A percentile compares a stretch with the other conserved stretches of the same genome.
Conservation (phyloP, 2,329 filamentous ascomycete genomes). For the Lecanicillium sp. region DNA sequence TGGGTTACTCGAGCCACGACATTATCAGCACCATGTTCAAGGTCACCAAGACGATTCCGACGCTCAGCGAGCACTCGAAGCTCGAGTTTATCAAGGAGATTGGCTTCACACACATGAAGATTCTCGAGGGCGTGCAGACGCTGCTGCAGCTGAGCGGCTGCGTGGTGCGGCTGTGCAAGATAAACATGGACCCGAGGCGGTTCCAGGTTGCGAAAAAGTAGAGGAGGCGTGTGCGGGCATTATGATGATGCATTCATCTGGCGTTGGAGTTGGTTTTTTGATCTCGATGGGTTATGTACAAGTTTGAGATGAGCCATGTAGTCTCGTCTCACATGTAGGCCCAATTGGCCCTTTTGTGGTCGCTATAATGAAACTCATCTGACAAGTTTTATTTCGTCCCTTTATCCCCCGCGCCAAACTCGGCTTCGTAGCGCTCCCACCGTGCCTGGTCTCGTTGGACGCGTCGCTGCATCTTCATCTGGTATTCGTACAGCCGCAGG, state of each 20-base stretch:
- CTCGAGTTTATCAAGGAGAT: constrained; percentile 98
- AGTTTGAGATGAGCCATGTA: not conserved
- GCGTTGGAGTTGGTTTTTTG: constrained; percentile 23
- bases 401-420: constrained; percentile 41
- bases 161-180: constrained; percentile 80
- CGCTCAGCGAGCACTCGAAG: constrained; percentile 88
- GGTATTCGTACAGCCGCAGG: constrained; percentile 59
- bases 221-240: constrained; percentile 10
- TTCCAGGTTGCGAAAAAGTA: constrained; percentile 45
- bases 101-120: constrained; percentile 98
- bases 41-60: constrained; percentile 92
- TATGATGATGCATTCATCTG: constrained; percentile 15
- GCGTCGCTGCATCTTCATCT: constrained; percentile 57
- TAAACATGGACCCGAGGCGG: constrained; percentile 90
- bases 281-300: constrained; percentile 7
- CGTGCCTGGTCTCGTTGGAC: constrained; percentile 56
- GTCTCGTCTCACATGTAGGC: not conserved
- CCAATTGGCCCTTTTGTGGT: not conserved
- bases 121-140: constrained; percentile 95
- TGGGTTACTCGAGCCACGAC: constrained; percentile 97
- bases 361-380: not conserved
- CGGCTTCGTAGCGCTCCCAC: constrained; percentile 60
- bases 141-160: constrained; percentile 90
- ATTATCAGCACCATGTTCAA: constrained; percentile 99
- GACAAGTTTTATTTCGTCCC: constrained; percentile 19